Base-by-base conservation (phyloP, 2,329 filamentous ascomycete species). In the Sporothrix luriei region DNA sequence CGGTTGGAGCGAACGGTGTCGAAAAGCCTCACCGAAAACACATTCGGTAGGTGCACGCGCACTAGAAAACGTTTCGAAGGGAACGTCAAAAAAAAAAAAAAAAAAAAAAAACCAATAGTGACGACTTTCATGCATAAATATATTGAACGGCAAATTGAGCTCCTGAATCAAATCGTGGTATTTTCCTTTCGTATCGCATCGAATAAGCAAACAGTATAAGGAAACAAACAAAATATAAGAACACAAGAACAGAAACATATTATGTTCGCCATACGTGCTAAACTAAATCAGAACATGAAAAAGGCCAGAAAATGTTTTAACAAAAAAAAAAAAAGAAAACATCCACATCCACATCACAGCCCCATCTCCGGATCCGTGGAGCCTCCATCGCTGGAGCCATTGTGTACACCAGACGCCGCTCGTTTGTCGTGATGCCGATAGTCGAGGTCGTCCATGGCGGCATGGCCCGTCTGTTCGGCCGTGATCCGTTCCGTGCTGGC, bases 401-500 rank as follows among this genome's bases (percentile, higher is more conserved):
- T 68, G 10, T 24, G 38, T 21, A 11, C 40, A 10, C 62, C 33
- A 19, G 43, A 55, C 38, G 49, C 43, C n/a, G 49, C 2, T 9
- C 19, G 3, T 16, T 55, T 57, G 16, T 55, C 51, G 14, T 48
- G 38, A 16, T 48, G 24, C 19, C 54, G 67, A 11, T 21, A 33
- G 21, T 66, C 52, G 21, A 70, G 46, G 19, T 55, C 26, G 16
- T 48, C 49, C 61, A 72, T 49, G 29, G 16, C 29, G 2, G 59
- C 61, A 40, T 40, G 40, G 61, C 54, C 64, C 1, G 13, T 51
- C 26, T 65, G 38, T 16, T 49, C 51, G 24, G 46, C 66, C 10
- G 69, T 71, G n/a, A 72, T 72, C 38, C 59, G 68, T 68, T 72
- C 71, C 21, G 52, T 72, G 48, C 71, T 72, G 13, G 66, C 69